A percentile compares a stretch with the other conserved stretches of the same genome.
Conservation (phyloP, 2,329 filamentous ascomycete species). For the Alternaria gaisen region DNA sequence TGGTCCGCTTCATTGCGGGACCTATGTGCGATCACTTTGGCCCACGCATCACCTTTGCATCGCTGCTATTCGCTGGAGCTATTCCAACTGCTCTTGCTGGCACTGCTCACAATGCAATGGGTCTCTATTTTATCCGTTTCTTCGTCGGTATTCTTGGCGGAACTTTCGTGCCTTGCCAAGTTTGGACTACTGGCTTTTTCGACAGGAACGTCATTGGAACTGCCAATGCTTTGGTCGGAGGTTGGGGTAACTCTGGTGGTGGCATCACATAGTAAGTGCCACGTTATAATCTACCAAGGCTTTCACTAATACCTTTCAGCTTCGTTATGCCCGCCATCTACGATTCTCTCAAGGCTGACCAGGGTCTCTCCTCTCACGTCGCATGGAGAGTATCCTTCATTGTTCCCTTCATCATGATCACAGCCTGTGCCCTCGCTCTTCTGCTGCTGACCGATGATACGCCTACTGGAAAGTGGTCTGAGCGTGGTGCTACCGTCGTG, state of each 20-base stretch:
- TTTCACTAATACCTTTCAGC: slow-evolving; percentile 35
- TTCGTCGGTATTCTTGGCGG: slow-evolving; percentile 83
- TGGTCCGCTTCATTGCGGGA: slow-evolving; percentile 80
- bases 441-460: slow-evolving; percentile 81
- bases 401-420: slow-evolving; percentile 81
- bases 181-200: slow-evolving; percentile 92
- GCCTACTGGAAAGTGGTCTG: slow-evolving; percentile 81
- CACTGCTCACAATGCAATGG: slow-evolving; percentile 71
- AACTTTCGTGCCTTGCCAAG: slow-evolving; percentile 85
- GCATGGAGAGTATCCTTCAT: slow-evolving; percentile 89
- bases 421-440: slow-evolving; percentile 71
- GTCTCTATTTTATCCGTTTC: slow-evolving; percentile 78
- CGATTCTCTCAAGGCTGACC: slow-evolving; percentile 71
- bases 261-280: slow-evolving; percentile 76
- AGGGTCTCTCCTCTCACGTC: slow-evolving; percentile 69
- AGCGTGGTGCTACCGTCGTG: slow-evolving; percentile 68
- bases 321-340: slow-evolving; percentile 93
- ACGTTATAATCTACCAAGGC: background rate
- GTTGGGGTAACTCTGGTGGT: slow-evolving; percentile 86
- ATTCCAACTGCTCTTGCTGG: slow-evolving; percentile 85
- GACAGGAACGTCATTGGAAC: slow-evolving; percentile 92
- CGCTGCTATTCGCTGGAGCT: slow-evolving; percentile 77
- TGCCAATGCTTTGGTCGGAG: slow-evolving; percentile 84
- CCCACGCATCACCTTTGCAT: slow-evolving; percentile 80
- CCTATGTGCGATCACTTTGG: slow-evolving; percentile 88